phyloP scores from a whole-genome alignment of 306 rosid species.

The Purshia tridentata region DNA sequence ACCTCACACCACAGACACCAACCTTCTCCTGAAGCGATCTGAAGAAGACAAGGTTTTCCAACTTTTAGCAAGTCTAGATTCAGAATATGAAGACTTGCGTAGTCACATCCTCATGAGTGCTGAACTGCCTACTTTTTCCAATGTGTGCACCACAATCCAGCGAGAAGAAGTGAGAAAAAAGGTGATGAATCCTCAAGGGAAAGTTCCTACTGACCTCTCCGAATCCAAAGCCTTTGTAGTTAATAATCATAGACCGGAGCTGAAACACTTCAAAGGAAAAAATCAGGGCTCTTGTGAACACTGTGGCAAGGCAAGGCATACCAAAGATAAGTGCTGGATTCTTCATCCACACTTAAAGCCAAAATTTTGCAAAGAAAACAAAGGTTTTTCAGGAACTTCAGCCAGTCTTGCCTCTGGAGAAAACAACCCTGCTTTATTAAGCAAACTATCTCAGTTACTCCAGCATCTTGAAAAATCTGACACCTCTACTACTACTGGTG shows the following conservation, averaged over 20 bases:
- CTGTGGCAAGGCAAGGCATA: not conserved
- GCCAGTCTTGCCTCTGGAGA: too few species aligned
- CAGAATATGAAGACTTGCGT: not conserved
- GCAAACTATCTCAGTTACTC: not conserved
- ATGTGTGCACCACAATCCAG: not conserved
- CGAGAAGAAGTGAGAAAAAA: conserved; percentile 12
- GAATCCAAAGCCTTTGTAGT: not conserved
- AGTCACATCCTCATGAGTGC: conserved; percentile 1
- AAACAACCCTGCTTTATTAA: not conserved
- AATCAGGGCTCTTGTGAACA: not conserved
- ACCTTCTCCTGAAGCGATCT: not conserved
- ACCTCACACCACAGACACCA: not conserved
- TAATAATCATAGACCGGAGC: not conserved
- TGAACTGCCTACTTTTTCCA: not conserved
- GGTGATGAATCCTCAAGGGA: not conserved
- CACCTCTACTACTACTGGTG: too few species aligned
- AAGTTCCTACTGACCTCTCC: not conserved
- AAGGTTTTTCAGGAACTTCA: too few species aligned
- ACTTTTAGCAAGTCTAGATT: not conserved
- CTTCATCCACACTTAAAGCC: not conserved
- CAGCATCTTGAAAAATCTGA: not conserved
- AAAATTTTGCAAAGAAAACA: not conserved
- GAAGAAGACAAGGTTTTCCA: not conserved
- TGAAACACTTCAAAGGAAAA: not conserved
- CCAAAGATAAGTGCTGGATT: not conserved